phyloP scores from a whole-genome alignment of 768 basidiomycete genomes.

The Termitomyces sp. region DNA sequence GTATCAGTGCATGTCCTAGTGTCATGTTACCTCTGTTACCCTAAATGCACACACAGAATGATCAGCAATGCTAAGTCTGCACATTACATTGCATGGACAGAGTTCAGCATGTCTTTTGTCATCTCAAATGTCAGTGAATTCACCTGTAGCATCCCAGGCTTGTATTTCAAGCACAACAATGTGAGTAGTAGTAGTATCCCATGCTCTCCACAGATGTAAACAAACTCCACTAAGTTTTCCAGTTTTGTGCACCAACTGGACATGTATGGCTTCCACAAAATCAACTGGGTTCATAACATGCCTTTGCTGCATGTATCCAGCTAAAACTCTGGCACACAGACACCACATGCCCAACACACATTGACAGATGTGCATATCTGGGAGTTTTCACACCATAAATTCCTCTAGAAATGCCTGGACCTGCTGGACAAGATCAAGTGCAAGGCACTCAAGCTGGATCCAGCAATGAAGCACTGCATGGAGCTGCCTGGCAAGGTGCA shows the following conservation, averaged over 20 bases:
- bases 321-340: slow-evolving; percentile 33
- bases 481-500: slow-evolving; percentile 80
- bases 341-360: slow-evolving; percentile 79
- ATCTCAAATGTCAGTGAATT: slow-evolving; percentile 87
- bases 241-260: slow-evolving; percentile 94
- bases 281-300: slow-evolving; percentile 70
- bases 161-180: slow-evolving; percentile 90
- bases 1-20: no score
- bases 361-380: slow-evolving; percentile 79
- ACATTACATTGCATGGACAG: slow-evolving; percentile 81
- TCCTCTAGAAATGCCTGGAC: slow-evolving; percentile 76
- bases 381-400: slow-evolving; percentile 89
- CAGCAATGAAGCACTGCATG: slow-evolving; percentile 64
- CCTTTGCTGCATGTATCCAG: neutral
- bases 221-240: slow-evolving; percentile 59
- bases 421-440: slow-evolving; percentile 84
- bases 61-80: no score
- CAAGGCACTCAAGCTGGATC: slow-evolving; percentile 81
- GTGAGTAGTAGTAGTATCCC: slow-evolving; percentile 40
- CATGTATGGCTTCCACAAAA: slow-evolving; percentile 97
- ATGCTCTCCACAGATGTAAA: neutral
- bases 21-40: neutral
- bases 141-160: slow-evolving; percentile 77
- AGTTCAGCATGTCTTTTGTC: slow-evolving; percentile 78
- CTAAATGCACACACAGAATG: slow-evolving; percentile 24